These are phyloP conservation scores for Chlorella sp. DNA, from an alignment of 139 green algal genomes.

Conservation along the genomic window DNA sequence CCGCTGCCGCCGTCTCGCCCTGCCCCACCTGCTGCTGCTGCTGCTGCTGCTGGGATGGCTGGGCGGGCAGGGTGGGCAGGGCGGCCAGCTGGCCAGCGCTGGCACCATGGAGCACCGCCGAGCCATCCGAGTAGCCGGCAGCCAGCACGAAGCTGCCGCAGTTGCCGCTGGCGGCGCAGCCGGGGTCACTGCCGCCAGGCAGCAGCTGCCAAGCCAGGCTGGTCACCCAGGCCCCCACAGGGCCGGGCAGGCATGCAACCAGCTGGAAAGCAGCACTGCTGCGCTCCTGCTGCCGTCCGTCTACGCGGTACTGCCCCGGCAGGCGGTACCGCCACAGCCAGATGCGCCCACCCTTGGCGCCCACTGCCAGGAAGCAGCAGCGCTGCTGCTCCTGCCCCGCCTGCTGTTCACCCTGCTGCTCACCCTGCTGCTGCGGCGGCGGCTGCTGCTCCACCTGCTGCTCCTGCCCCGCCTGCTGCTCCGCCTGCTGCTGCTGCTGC, in stretches of 20 bases:
- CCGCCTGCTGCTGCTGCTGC: not conserved
- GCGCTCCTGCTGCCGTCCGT: not conserved
- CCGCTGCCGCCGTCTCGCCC: not conserved
- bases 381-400: not conserved
- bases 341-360: slow-evolving; percentile 48
- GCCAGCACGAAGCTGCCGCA: slow-evolving; percentile 38
- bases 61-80: not conserved
- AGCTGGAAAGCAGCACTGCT: slow-evolving; percentile 30
- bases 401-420: not conserved
- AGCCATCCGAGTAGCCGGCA: slow-evolving; percentile 42
- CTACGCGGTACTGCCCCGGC: not conserved
- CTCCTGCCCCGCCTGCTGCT: not conserved
- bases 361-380: slow-evolving; percentile 44
- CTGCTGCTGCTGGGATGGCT: not conserved
- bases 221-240: slow-evolving; percentile 5
- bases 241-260: slow-evolving; percentile 24
- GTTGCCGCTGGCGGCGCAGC: not conserved
- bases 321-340: slow-evolving; percentile 55
- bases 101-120: slow-evolving; percentile 39
- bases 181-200: not conserved
- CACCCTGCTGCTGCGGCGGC: not conserved
- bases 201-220: slow-evolving; percentile 36
- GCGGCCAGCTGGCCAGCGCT: slow-evolving; percentile 16
- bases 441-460: not conserved
- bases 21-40: not conserved